These are phyloP conservation scores for Aspergillus aculeatus DNA, from an alignment of 2,329 filamentous ascomycete genomes.

Conservation along the genomic window DNA sequence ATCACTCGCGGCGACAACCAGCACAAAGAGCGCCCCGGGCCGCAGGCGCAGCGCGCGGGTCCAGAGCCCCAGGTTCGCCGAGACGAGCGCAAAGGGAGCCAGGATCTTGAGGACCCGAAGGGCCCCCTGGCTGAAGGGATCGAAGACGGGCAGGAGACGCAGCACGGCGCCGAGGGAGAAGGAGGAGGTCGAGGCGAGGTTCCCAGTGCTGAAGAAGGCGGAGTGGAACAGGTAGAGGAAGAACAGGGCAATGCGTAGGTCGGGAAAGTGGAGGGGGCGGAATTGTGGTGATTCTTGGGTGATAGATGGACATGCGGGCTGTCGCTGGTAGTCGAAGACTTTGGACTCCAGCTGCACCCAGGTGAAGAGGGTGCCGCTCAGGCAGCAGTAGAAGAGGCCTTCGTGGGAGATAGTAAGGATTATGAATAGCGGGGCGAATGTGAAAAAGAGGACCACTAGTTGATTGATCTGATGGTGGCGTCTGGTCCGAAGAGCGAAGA, in stretches of 20 bases:
- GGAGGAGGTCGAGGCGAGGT: neutral
- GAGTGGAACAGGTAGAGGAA: neutral
- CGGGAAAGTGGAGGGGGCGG: too few species aligned
- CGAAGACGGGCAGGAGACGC: neutral
- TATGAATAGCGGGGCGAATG: too few species aligned
- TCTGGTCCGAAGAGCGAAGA: too few species aligned
- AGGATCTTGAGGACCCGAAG: neutral
- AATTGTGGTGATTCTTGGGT: too few species aligned
- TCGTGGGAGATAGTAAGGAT: too few species aligned
- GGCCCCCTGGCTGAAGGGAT: neutral
- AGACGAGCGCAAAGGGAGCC: neutral
- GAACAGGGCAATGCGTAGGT: neutral
- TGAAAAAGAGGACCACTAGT: too few species aligned
- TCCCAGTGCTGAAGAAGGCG: neutral
- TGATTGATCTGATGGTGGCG: too few species aligned
- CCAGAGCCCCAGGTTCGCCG: neutral
- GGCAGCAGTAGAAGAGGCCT: too few species aligned
- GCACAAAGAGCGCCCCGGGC: neutral
- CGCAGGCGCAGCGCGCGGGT: neutral
- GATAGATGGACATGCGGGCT: too few species aligned
- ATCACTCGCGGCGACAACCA: neutral
- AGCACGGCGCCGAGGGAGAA: neutral
- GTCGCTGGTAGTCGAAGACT: too few species aligned
- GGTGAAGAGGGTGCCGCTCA: too few species aligned
- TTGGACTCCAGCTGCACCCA: too few species aligned